Evolutionary conservation across 2,329 filamentous ascomycete genomes (phyloP).

Genomic region (Colletotrichum cuscutae): DNA sequence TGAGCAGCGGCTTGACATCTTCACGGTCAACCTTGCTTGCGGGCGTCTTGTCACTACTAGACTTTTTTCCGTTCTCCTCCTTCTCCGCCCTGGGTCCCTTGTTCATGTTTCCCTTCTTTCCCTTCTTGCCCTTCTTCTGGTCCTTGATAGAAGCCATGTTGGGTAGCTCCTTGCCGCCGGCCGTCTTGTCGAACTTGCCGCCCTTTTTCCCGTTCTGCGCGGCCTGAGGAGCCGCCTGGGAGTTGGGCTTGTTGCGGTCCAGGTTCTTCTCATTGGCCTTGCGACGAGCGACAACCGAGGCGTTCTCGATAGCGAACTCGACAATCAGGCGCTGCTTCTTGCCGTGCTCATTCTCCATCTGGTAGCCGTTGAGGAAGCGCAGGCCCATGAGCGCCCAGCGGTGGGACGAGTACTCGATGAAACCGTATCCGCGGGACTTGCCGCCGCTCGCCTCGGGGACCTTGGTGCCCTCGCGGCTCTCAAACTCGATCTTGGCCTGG

Average conservation of each 20-base stretch:
- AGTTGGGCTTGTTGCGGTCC: conserved; percentile 35
- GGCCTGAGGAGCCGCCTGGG: conserved; percentile 37
- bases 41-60: conserved; percentile 12
- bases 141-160: conserved; percentile 46
- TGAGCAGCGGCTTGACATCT: conserved; percentile 76
- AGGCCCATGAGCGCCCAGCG: conserved; percentile 95
- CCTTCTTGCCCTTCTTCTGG: conserved; percentile 49
- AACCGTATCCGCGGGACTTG: conserved; percentile 92
- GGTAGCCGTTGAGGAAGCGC: conserved; percentile 88
- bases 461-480: conserved; percentile 86
- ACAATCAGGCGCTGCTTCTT: conserved; percentile 91
- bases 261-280: conserved; percentile 47
- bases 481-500: conserved; percentile 95
- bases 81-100: conserved; percentile 44
- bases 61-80: conserved; percentile 34
- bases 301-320: conserved; percentile 98
- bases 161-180: conserved; percentile 42
- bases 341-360: conserved; percentile 69
- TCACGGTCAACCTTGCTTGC: conserved; percentile 40
- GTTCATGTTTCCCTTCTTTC: conserved; percentile 37
- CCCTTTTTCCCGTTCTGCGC: conserved; percentile 43
- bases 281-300: conserved; percentile 89
- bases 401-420: conserved; percentile 96
- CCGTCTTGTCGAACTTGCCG: conserved; percentile 43
- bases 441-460: conserved; percentile 81